Evolutionary conservation across 108 stramenopile genomes (phyloP), one percentile per base, ranked within the genome.

Genomic region (Stephanodiscus triporus): DNA sequence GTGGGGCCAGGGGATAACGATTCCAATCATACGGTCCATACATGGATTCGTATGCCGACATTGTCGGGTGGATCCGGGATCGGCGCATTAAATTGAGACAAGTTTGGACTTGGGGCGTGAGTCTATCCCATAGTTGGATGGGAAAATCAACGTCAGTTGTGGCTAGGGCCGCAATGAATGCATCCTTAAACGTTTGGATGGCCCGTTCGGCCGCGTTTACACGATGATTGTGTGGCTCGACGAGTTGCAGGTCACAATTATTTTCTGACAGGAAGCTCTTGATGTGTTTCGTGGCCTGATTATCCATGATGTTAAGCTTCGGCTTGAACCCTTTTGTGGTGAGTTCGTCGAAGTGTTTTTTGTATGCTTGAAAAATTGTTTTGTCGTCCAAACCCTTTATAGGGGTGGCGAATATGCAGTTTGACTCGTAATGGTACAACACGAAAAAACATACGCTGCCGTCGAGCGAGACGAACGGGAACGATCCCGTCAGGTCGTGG

Each of bases 181-280:
- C 74, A 32, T 79, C 70, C 38, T 75, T 68, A 49, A 75, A 84
- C n/a, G 83, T 84, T 13, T 51, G 68, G 14, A 84, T 84, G 26
- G 84, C 84, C 2, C 75, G 66, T 67, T 84, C 70, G 1, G 83
- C 83, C 19, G 78, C 74, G 67, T 84, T 84, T 6, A 57, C 30
- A 0, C 78, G 64, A 54, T 84, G 78, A 7, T 49, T 49, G 48
- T 49, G 48, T 6, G 48, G 48, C 6, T 49, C 48, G 5, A 49
- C 48, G 2, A 49, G 48, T 19, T 49, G 48, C 2, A 49, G 48
- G 5, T 49, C 6, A 6, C 48, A 49, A 2, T 49, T 6, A 6
- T 49, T 16, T 6, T 49, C 19, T 2, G 48, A 6, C 5, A 49
- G 48, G 6, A 19, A 49, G 2, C 3, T 2, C 6, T 49, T 49